Conservation (phyloP, 345 rosid species). For the Rhodomyrtus tomentosa region DNA sequence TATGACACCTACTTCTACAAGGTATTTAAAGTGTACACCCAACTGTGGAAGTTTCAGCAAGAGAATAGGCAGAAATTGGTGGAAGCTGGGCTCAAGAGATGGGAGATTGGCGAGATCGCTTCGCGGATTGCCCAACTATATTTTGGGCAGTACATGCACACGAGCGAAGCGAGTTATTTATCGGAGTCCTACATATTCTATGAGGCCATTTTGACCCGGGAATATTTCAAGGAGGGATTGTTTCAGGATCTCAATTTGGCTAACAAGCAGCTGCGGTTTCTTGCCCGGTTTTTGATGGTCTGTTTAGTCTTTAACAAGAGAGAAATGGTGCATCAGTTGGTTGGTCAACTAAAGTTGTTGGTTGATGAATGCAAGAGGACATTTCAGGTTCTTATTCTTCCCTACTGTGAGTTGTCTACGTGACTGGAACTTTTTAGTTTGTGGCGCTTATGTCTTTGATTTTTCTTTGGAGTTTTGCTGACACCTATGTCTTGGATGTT, state of each 20-base stretch:
- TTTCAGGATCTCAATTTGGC: slow-evolving; percentile 74
- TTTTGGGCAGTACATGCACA: slow-evolving; percentile 89
- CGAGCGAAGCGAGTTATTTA: slow-evolving; percentile 71
- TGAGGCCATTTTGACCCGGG: slow-evolving; percentile 74
- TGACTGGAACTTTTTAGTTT: background rate
- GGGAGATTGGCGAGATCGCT: slow-evolving; percentile 97
- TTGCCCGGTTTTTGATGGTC: slow-evolving; percentile 86
- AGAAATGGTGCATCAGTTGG: slow-evolving; percentile 76
- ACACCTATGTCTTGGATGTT: background rate
- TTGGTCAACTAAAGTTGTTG: slow-evolving; percentile 64
- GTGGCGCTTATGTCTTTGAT: background rate
- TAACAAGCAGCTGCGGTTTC: slow-evolving; percentile 84
- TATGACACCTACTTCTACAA: slow-evolving; percentile 85
- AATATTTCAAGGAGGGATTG: slow-evolving; percentile 81
- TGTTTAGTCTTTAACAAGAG: slow-evolving; percentile 75
- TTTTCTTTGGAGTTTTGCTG: background rate
- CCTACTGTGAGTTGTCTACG: background rate
- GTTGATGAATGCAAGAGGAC: slow-evolving; percentile 89
- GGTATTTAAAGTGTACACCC: slow-evolving; percentile 96
- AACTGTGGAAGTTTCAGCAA: slow-evolving; percentile 94
- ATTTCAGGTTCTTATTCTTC: slow-evolving; percentile 48
- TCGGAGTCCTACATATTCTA: slow-evolving; percentile 82
- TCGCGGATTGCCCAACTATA: slow-evolving; percentile 92
- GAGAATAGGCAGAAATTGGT: slow-evolving; percentile 86
- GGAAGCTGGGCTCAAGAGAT: slow-evolving; percentile 87